Conservation (phyloP, 306 rosid species). For the Senna siamea region DNA sequence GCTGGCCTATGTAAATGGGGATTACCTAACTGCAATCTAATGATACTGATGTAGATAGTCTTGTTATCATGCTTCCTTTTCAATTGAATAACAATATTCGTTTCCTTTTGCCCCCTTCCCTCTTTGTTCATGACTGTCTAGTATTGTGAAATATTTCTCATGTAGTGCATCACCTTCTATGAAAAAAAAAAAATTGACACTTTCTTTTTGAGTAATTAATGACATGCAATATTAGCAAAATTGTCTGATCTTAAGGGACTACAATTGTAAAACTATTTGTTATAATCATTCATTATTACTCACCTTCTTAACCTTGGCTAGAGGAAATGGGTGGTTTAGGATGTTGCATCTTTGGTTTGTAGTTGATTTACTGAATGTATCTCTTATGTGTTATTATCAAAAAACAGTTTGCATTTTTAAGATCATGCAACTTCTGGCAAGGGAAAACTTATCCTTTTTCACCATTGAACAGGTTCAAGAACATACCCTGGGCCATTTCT, state of each 20-base stretch:
- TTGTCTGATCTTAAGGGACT: conserved; percentile 24
- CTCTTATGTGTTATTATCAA: background rate
- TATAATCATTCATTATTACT: conserved; percentile 7
- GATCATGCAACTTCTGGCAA: conserved; percentile 12
- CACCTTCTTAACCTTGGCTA: conserved; percentile 25
- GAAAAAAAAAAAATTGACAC: conserved; percentile 19
- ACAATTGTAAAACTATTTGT: conserved; percentile 10
- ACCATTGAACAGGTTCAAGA: conserved; percentile 66
- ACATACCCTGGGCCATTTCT: conserved; percentile 84
- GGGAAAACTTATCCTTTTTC: conserved; percentile 35
- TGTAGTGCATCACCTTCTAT: conserved; percentile 16
- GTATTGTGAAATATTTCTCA: conserved; percentile 32
- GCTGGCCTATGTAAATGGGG: conserved; percentile 26
- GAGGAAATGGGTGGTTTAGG: conserved; percentile 33
- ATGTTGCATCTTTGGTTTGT: conserved; percentile 32
- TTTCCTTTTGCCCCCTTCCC: conserved; percentile 1
- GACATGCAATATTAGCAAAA: conserved; percentile 23
- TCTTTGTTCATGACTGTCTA: conserved; percentile 5
- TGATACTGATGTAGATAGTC: conserved; percentile 9
- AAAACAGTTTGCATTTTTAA: conserved; percentile 24
- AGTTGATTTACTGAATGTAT: conserved; percentile 19
- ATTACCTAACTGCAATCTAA: conserved; percentile 17
- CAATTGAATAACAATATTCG: conserved; percentile 12
- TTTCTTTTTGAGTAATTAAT: conserved; percentile 26
- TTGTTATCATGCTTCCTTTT: conserved; percentile 31